phyloP scores from a whole-genome alignment of 2,329 filamentous ascomycete species.

The Hymenoscyphus scutula region DNA sequence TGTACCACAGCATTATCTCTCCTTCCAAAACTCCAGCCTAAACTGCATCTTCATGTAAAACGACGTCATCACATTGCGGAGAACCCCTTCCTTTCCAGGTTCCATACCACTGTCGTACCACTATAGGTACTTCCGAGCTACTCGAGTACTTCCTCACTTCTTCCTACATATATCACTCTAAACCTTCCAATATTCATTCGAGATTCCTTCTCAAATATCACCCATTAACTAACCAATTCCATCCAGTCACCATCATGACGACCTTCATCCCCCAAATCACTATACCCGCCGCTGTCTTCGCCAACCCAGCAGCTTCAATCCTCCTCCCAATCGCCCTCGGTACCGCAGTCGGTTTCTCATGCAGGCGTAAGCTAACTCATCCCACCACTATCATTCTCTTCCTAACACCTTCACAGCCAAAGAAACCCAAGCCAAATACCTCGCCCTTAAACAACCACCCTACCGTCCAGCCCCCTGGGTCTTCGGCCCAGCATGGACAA shows the following conservation, averaged over 20 bases:
- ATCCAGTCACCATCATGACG: constrained; percentile 55
- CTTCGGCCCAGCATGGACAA: constrained; percentile 65
- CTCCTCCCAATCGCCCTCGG: constrained; percentile 74
- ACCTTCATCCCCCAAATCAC: constrained; percentile 76
- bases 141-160: no score
- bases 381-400: constrained; percentile 5
- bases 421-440: constrained; percentile 61
- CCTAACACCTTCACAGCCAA: constrained; percentile 43
- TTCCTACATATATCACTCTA: background rate
- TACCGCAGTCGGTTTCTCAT: constrained; percentile 68
- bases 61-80: no score
- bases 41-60: no score
- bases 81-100: no score
- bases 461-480: constrained; percentile 58
- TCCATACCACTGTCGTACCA: no score
- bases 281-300: constrained; percentile 68
- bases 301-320: constrained; percentile 68
- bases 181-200: background rate
- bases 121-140: no score
- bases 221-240: background rate
- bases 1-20: no score
- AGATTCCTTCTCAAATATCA: background rate
- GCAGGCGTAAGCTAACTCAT: constrained; percentile 52
- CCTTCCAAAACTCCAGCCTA: no score
- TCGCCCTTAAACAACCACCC: constrained; percentile 65